A percentile compares a stretch with the other conserved stretches of the same genome.
phyloP scores from a whole-genome alignment of 768 basidiomycete genomes.

The Gloeophyllum trabeum region DNA sequence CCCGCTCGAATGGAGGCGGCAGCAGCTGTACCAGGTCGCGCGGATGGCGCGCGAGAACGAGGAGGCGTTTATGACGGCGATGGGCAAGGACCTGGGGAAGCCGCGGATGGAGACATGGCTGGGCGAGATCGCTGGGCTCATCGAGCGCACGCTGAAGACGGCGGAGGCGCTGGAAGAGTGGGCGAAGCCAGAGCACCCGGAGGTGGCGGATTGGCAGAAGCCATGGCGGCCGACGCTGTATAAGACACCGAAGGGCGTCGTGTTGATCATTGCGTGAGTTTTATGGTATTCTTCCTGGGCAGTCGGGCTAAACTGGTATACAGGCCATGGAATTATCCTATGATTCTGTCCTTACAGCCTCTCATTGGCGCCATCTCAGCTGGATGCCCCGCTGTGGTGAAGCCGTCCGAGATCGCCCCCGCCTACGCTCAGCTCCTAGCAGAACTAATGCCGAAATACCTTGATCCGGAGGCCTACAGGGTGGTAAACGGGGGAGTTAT shows the following conservation, averaged over 20 bases:
- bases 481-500: slow-evolving; percentile 38
- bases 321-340: slow-evolving; percentile 6
- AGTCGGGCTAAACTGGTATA: too few species aligned
- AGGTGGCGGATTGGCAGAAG: background rate
- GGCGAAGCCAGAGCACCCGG: slow-evolving; percentile 2
- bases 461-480: slow-evolving; percentile 36
- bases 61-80: slow-evolving; percentile 1
- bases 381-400: slow-evolving; percentile 13
- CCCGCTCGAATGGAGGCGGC: slow-evolving; percentile 1
- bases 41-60: slow-evolving; percentile 2
- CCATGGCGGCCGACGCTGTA: slow-evolving; percentile 1
- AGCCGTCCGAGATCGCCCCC: slow-evolving; percentile 15
- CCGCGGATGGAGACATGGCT: background rate
- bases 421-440: slow-evolving; percentile 8
- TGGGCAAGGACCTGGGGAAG: slow-evolving; percentile 3
- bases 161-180: slow-evolving; percentile 3
- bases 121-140: background rate
- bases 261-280: slow-evolving; percentile 3
- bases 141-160: background rate
- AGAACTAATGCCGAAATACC: slow-evolving; percentile 16
- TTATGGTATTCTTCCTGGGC: too few species aligned
- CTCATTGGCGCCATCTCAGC: slow-evolving; percentile 15
- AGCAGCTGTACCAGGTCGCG: slow-evolving; percentile 5
- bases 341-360: slow-evolving; percentile 2
- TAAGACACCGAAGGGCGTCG: slow-evolving; percentile 1